Conservation (phyloP, 257 asterid genomes). For the Salvia rosmarinus region DNA sequence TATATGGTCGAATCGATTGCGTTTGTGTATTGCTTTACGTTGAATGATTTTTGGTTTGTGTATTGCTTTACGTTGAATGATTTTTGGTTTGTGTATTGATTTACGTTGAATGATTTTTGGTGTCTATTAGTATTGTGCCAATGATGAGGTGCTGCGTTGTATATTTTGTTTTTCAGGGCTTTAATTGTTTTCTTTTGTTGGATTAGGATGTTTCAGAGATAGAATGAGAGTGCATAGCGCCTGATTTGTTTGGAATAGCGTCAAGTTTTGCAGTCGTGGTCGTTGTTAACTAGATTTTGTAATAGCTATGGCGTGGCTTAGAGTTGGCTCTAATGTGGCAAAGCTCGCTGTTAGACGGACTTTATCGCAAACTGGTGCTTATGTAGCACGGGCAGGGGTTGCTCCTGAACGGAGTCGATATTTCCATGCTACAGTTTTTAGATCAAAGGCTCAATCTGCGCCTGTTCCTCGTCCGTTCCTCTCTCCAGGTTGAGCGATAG, state of each 20-base stretch:
- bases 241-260: conserved; percentile 34
- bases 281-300: conserved; percentile 32
- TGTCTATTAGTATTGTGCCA: neutral
- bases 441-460: conserved; percentile 74
- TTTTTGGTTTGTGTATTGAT: neutral
- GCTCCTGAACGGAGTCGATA: conserved; percentile 52
- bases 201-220: conserved; percentile 38
- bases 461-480: conserved; percentile 88
- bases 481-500: conserved; percentile 90
- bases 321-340: conserved; percentile 78
- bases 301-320: conserved; percentile 76
- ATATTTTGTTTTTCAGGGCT: neutral
- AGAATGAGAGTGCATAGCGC: conserved; percentile 26
- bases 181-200: conserved; percentile 27
- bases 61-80: neutral
- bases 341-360: conserved; percentile 74
- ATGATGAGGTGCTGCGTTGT: conserved; percentile 7
- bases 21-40: neutral
- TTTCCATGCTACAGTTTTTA: conserved; percentile 62
- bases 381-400: conserved; percentile 43
- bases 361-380: conserved; percentile 55
- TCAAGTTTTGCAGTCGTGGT: conserved; percentile 8
- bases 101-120: neutral
- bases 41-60: neutral
- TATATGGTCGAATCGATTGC: conserved; percentile 23